Conservation (phyloP, 805 yeast species). For the Candida pseudoglaebosa region DNA sequence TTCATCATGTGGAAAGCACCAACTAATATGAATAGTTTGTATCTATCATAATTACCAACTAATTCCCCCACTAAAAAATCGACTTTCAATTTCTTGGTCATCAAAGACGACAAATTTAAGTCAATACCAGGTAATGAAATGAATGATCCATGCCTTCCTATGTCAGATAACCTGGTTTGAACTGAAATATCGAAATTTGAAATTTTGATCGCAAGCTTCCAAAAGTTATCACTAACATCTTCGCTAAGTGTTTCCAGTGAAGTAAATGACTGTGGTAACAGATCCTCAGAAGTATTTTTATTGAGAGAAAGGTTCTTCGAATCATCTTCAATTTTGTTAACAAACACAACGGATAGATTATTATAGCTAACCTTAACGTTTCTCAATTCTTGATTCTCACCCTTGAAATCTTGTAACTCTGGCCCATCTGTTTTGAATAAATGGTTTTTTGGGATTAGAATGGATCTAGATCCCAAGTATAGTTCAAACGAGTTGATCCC, state of each 20-base stretch:
- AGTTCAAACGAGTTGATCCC: slow-evolving; percentile 15
- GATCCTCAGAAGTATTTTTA: not conserved
- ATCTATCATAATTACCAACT: slow-evolving; percentile 21
- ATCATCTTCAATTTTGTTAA: not conserved
- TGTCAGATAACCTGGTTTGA: slow-evolving; percentile 11
- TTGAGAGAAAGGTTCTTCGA: not conserved
- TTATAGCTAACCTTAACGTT: slow-evolving; percentile 8
- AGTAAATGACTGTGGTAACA: slow-evolving; percentile 11
- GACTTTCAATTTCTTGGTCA: slow-evolving; percentile 12
- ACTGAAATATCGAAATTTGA: slow-evolving; percentile 15
- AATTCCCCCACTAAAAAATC: slow-evolving; percentile 15
- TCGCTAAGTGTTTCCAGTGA: slow-evolving; percentile 27
- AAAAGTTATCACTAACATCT: slow-evolving; percentile 12
- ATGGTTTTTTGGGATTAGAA: slow-evolving; percentile 26
- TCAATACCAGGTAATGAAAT: slow-evolving; percentile 19
- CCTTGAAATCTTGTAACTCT: slow-evolving; percentile 15
- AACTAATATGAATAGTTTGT: slow-evolving; percentile 26
- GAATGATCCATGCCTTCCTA: slow-evolving; percentile 13
- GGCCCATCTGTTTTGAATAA: slow-evolving; percentile 12
- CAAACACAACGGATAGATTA: not conserved
- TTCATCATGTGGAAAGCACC: slow-evolving; percentile 31
- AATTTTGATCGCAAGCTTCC: slow-evolving; percentile 18
- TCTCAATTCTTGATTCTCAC: slow-evolving; percentile 19
- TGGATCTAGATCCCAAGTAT: slow-evolving; percentile 35
- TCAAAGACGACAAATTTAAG: slow-evolving; percentile 10